Evolutionary conservation across 2,329 filamentous ascomycete species (phyloP), one percentile per base, ranked within the genome.

Genomic region (Trichophyton rubrum): DNA sequence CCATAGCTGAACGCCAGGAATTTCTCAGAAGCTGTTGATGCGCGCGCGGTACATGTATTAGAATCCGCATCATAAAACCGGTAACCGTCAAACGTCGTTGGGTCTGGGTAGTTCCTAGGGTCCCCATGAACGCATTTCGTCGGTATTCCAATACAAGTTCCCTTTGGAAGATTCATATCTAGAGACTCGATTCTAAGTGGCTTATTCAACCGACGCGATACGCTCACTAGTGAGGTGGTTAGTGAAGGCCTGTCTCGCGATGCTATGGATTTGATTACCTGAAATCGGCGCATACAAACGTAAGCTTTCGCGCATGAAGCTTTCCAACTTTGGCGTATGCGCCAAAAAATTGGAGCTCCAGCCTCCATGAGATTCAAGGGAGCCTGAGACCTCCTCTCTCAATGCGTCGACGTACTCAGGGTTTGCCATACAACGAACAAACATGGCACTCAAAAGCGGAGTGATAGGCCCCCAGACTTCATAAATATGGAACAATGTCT

Each of bases 1-100:
- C 57, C 57, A 35, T 47, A 43, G 38, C 57, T 27, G 13, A 59
- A 59, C n/a, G 57, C 13, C 2, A 59, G 57, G 27, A 45, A 59
- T n/a, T 40, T 45, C 9, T 59, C 38, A 1, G 57, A 45, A 20
- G 57, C n/a, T 9, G 57, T 59, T 13, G 41, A 20, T 9, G 41
- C 41, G 3, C 41, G 38, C 13, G n/a, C 8, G 17, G 38, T 49
- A n/a, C 38, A 27, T 3, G 38, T 35, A 3, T 59, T 59, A 6
- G 57, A 7, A 27, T 8, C 7, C 3, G n/a, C 8, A 30, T 59
- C 40, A 30, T 59, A 59, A 35, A 59, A 59, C 11, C 57, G n/a
- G 27, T 27, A 35, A 0, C n/a, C n/a, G 17, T 59, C n/a, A 20
- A 59, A 59, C 1, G 22, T n/a, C 20, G 27, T 59, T 22, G 57